phyloP scores from a whole-genome alignment of 495 filamentous ascomycete species.

The Diplogelasinospora grovesii region DNA sequence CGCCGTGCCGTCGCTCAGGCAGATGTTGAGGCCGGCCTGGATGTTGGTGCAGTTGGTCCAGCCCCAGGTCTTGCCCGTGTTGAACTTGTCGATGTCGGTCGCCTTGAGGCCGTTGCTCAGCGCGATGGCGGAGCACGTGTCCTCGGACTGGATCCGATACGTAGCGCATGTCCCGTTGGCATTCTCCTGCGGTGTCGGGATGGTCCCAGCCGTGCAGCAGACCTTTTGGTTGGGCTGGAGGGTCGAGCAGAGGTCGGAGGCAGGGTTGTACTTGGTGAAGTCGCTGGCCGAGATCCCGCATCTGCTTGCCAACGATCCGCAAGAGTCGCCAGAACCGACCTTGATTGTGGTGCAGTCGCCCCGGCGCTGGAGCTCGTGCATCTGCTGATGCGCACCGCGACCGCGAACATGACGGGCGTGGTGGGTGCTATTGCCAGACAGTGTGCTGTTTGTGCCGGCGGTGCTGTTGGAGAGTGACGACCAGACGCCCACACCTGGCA shows the following conservation, averaged over 20 bases:
- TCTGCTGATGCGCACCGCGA: no score
- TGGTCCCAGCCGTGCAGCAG: conserved; percentile 33
- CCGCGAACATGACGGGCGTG: no score
- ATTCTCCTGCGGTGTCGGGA: conserved; percentile 17
- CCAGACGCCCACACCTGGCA: no score
- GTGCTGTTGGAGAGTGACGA: no score
- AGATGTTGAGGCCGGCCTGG: conserved; percentile 22
- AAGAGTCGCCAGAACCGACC: conserved; percentile 28
- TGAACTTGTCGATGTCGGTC: conserved; percentile 25
- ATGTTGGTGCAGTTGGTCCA: conserved; percentile 34
- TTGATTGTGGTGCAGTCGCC: conserved; percentile 18
- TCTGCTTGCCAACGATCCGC: conserved; percentile 28
- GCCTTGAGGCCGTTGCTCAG: conserved; percentile 17
- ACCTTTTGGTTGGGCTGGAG: conserved; percentile 30
- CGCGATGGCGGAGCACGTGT: conserved; percentile 25
- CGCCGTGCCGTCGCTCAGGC: conserved; percentile 32
- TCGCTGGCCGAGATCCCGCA: conserved; percentile 36
- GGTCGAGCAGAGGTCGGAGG: conserved; percentile 25
- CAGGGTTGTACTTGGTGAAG: conserved; percentile 36
- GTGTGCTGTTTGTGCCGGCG: no score
- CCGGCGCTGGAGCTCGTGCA: no score
- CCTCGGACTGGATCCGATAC: conserved; percentile 15
- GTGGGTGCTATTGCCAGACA: no score
- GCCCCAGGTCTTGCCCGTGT: conserved; percentile 33
- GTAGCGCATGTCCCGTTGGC: conserved; percentile 23